Percentiles rank a stretch among this genome's conserved stretches.
These are phyloP conservation scores for Saccharomyces kudriavzevii DNA, from an alignment of 805 yeast species.

Conservation along the genomic window DNA sequence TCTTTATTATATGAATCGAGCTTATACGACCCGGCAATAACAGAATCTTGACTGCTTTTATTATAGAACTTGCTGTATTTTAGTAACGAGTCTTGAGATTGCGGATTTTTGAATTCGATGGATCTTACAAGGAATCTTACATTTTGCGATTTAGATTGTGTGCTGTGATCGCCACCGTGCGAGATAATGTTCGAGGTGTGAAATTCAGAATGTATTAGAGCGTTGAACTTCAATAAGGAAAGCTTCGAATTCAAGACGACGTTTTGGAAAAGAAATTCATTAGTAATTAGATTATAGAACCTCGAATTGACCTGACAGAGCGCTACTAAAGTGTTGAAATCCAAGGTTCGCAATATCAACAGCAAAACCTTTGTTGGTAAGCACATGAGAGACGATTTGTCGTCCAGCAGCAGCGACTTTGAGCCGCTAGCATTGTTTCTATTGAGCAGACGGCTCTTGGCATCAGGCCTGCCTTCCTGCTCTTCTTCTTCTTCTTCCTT, in stretches of 20 bases:
- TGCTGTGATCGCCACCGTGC: not conserved
- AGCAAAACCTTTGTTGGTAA: constrained; percentile 21
- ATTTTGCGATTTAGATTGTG: constrained; percentile 11
- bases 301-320: constrained; percentile 20
- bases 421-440: not conserved
- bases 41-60: constrained; percentile 8
- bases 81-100: constrained; percentile 28
- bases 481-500: not conserved
- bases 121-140: constrained; percentile 22
- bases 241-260: constrained; percentile 20
- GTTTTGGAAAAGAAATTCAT: constrained; percentile 21
- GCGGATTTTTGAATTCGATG: constrained; percentile 26
- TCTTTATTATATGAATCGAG: constrained; percentile 14
- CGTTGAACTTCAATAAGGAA: constrained; percentile 24
- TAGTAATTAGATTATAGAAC: constrained; percentile 20
- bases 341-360: constrained; percentile 21
- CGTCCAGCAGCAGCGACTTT: not conserved
- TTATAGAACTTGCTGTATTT: constrained; percentile 26
- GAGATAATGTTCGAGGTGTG: constrained; percentile 15
- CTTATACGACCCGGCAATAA: constrained; percentile 24
- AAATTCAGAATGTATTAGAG: constrained; percentile 26
- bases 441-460: not conserved
- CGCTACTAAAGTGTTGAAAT: constrained; percentile 13
- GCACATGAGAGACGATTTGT: constrained; percentile 4
- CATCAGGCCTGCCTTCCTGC: not conserved